phyloP scores from a whole-genome alignment of 495 filamentous ascomycete genomes.

The Aspergillus baeticus region DNA sequence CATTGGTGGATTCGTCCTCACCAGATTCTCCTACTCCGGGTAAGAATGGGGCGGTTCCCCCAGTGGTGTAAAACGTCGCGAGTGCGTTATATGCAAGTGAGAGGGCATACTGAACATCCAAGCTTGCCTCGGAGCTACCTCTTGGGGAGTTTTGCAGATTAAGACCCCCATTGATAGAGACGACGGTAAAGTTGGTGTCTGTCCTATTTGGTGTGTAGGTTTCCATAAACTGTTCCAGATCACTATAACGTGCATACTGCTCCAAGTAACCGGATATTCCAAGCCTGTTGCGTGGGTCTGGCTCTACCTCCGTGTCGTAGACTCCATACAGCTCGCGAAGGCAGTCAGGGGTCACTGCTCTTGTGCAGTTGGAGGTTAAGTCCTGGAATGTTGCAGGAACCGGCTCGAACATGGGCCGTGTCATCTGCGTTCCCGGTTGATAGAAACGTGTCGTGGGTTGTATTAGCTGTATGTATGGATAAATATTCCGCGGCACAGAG shows the following conservation, averaged over 20 bases:
- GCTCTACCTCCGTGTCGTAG: constrained; percentile 38
- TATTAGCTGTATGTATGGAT: constrained; percentile 48
- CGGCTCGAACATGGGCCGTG: constrained; percentile 21
- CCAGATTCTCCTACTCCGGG: constrained; percentile 49
- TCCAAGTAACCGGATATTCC: constrained; percentile 71
- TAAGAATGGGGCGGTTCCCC: constrained; percentile 56
- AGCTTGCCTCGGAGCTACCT: constrained; percentile 58
- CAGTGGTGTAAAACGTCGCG: constrained; percentile 66
- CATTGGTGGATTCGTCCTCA: constrained; percentile 55
- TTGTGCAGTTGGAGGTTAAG: constrained; percentile 41
- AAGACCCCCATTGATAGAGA: constrained; percentile 57
- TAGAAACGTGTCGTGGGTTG: constrained; percentile 59
- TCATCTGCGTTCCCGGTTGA: constrained; percentile 25
- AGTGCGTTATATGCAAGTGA: constrained; percentile 57
- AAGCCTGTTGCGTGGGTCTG: constrained; percentile 46
- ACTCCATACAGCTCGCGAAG: constrained; percentile 60
- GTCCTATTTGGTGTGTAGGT: constrained; percentile 49
- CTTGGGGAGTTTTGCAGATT: constrained; percentile 45
- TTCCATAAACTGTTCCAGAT: constrained; percentile 54
- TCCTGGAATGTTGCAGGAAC: constrained; percentile 25
- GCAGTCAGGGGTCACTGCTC: constrained; percentile 55
- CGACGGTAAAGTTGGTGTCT: constrained; percentile 60
- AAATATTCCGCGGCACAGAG: constrained; percentile 53
- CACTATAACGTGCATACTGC: constrained; percentile 60
- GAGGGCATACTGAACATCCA: constrained; percentile 71